A percentile compares a stretch with the other conserved stretches of the same genome.
Evolutionary conservation across 2,329 filamentous ascomycete genomes (phyloP).

Genomic region (Alternaria rosae): DNA sequence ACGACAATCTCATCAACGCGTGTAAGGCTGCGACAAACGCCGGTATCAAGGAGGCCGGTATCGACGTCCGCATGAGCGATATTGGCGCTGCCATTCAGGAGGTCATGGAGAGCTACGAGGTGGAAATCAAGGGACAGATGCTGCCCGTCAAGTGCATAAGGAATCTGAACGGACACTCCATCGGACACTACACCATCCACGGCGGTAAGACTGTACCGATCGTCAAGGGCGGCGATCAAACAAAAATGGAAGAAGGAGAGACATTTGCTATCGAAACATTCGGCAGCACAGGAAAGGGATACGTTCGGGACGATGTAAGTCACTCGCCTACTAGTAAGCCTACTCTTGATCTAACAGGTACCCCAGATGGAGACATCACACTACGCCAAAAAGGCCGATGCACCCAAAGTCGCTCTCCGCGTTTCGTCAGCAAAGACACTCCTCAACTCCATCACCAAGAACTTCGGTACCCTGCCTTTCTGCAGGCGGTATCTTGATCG

Average conservation of each 20-base stretch:
- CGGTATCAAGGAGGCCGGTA: slow-evolving; percentile 86
- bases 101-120: slow-evolving; percentile 91
- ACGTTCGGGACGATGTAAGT: slow-evolving; percentile 80
- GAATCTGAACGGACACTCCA: slow-evolving; percentile 89
- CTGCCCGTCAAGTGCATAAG: slow-evolving; percentile 85
- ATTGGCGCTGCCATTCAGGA: slow-evolving; percentile 87
- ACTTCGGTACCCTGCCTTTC: slow-evolving; percentile 92
- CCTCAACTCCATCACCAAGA: slow-evolving; percentile 90
- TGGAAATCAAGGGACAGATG: slow-evolving; percentile 79
- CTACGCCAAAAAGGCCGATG: slow-evolving; percentile 79
- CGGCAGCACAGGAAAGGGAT: slow-evolving; percentile 89
- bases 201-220: slow-evolving; percentile 93
- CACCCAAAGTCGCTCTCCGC: slow-evolving; percentile 76
- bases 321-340: background rate
- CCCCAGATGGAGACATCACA: slow-evolving; percentile 79
- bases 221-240: slow-evolving; percentile 84
- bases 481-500: slow-evolving; percentile 91
- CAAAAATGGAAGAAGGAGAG: slow-evolving; percentile 98
- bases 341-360: slow-evolving; percentile 11
- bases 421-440: slow-evolving; percentile 84
- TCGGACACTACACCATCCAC: slow-evolving; percentile 88
- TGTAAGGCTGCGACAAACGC: slow-evolving; percentile 75
- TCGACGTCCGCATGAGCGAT: slow-evolving; percentile 87
- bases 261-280: slow-evolving; percentile 97
- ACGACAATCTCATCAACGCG: slow-evolving; percentile 71